phyloP scores from a whole-genome alignment of 2,329 filamentous ascomycete genomes.

The Trichoderma breve region DNA sequence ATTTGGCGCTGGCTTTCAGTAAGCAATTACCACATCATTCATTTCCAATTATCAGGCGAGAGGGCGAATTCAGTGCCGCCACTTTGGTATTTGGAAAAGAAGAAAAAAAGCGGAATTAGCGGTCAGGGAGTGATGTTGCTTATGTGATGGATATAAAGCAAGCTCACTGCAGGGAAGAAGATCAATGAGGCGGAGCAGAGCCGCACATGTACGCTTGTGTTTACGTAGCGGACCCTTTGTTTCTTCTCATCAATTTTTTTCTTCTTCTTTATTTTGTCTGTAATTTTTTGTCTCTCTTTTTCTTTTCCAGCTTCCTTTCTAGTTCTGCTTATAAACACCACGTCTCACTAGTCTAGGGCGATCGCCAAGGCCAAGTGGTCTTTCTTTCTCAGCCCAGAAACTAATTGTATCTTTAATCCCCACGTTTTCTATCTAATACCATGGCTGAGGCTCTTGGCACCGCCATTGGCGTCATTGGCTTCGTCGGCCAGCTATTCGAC shows the following conservation, averaged over 20 bases:
- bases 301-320: not conserved
- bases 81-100: not conserved
- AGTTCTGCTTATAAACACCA: not conserved
- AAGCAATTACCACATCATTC: not conserved
- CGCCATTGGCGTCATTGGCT: constrained; percentile 43
- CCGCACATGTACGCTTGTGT: not conserved
- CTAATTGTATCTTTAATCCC: not conserved
- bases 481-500: constrained; percentile 47
- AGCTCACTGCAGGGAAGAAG: not conserved
- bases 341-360: not conserved
- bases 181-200: not conserved
- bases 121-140: not conserved
- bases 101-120: not conserved
- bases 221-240: not conserved
- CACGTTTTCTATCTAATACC: not conserved
- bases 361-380: not conserved
- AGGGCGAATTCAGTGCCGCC: not conserved
- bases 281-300: not conserved
- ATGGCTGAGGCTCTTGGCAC: constrained; percentile 43
- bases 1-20: not conserved
- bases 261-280: not conserved
- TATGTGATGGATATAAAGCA: not conserved
- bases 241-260: not conserved
- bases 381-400: not conserved
- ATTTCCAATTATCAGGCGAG: not conserved